These are phyloP conservation scores for Aleurites moluccanus DNA, from an alignment of 441 rosid species.

Conservation along the genomic window DNA sequence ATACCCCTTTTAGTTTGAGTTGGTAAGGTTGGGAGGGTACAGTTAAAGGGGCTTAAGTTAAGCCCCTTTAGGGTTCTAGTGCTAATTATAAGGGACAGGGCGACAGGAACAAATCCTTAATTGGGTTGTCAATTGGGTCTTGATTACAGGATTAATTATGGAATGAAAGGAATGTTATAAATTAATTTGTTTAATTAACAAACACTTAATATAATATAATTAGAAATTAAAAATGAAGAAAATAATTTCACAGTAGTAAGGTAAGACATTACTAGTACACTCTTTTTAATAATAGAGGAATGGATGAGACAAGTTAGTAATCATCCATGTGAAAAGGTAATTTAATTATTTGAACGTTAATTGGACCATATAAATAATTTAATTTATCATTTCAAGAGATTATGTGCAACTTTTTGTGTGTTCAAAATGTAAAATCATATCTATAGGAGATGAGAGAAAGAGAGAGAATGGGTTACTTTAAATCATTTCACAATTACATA, in stretches of 20 bases:
- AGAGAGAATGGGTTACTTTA: conserved; percentile 6
- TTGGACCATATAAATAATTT: background rate
- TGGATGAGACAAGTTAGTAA: background rate
- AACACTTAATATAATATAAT: background rate
- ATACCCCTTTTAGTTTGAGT: background rate
- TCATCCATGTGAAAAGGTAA: conserved; percentile 10
- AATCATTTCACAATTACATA: conserved; percentile 13
- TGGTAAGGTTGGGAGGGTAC: background rate
- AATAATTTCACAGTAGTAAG: background rate
- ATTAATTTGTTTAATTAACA: too few relatives aligned
- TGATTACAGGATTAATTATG: background rate
- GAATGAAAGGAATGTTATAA: too few relatives aligned
- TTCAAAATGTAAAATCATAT: conserved; percentile 30
- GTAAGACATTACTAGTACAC: background rate
- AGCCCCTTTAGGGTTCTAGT: background rate
- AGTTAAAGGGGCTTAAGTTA: background rate
- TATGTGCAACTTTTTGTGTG: conserved; percentile 2
- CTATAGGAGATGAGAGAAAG: background rate
- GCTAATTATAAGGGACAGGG: background rate
- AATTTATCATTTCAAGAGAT: background rate
- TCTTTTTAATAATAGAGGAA: background rate
- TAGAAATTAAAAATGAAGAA: background rate
- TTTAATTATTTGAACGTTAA: background rate
- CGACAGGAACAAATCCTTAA: conserved; percentile 4
- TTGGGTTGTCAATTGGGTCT: background rate